A percentile compares a stretch with the other conserved stretches of the same genome.
These are phyloP conservation scores for Diplogelasinospora grovesii DNA, from an alignment of 495 filamentous ascomycete species.

Conservation along the genomic window DNA sequence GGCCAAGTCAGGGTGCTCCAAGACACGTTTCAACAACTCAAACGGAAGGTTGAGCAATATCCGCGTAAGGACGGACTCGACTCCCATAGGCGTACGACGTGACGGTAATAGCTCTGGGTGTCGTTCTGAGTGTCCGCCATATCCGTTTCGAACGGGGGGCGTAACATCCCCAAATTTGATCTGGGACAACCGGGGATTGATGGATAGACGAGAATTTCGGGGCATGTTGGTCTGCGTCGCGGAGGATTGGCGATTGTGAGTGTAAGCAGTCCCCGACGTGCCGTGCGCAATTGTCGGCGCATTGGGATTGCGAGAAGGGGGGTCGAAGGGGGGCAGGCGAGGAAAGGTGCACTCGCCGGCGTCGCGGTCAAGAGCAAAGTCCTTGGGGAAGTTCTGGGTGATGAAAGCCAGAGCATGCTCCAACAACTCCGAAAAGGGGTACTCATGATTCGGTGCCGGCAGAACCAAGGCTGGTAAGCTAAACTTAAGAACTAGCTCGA, in stretches of 20 bases:
- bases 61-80: conserved; percentile 45
- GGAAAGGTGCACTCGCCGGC: conserved; percentile 31
- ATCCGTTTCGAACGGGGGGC: conserved; percentile 31
- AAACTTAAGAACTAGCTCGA: conserved; percentile 43
- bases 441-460: conserved; percentile 7
- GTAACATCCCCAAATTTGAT: conserved; percentile 63
- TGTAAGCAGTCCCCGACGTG: conserved; percentile 11
- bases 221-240: conserved; percentile 18
- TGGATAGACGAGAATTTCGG: conserved; percentile 15
- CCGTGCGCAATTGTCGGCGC: conserved; percentile 30
- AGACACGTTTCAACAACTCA: conserved; percentile 46
- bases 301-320: conserved; percentile 6
- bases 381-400: conserved; percentile 37
- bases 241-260: conserved; percentile 16
- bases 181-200: conserved; percentile 47
- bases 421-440: conserved; percentile 22
- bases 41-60: conserved; percentile 61
- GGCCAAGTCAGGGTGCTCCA: conserved; percentile 45
- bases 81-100: too few relatives aligned
- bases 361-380: conserved; percentile 42
- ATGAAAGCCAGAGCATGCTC: conserved; percentile 37
- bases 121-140: conserved; percentile 24
- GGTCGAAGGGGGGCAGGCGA: conserved; percentile 21
- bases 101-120: conserved; percentile 8
- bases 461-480: too few relatives aligned